These are phyloP conservation scores for Lecanosticta acicola DNA, from an alignment of 2,329 filamentous ascomycete species.

Conservation along the genomic window DNA sequence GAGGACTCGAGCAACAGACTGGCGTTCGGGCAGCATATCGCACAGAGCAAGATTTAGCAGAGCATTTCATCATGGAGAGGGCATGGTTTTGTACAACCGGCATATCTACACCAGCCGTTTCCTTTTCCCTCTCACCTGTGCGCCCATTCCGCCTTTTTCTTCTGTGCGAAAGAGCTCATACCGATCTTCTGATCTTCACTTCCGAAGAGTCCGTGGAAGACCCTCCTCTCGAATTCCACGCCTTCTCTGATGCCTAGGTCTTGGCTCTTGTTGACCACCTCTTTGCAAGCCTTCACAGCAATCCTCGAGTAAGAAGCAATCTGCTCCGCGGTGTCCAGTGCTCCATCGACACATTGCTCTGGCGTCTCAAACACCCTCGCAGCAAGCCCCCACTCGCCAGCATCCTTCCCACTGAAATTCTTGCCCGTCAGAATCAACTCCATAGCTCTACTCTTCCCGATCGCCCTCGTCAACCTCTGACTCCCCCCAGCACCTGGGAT, in stretches of 20 bases:
- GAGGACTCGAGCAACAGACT: background rate
- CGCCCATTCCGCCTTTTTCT: constrained; percentile 87
- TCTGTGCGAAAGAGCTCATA: constrained; percentile 91
- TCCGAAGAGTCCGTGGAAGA: constrained; percentile 91
- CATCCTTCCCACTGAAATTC: constrained; percentile 76
- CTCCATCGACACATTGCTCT: constrained; percentile 74
- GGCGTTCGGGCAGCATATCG: background rate
- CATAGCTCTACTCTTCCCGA: constrained; percentile 73
- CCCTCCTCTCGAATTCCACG: constrained; percentile 85
- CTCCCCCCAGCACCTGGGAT: constrained; percentile 89
- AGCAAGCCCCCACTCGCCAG: constrained; percentile 84
- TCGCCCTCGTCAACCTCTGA: constrained; percentile 73
- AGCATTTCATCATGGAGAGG: background rate
- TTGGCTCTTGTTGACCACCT: constrained; percentile 99
- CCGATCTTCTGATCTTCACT: constrained; percentile 93
- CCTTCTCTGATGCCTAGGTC: constrained; percentile 82
- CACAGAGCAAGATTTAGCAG: background rate
- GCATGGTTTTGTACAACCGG: constrained; percentile 1
- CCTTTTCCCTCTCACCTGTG: constrained; percentile 47
- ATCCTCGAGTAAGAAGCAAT: constrained; percentile 84
- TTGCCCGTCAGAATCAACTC: constrained; percentile 83
- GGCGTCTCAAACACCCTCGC: constrained; percentile 73
- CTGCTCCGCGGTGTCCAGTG: constrained; percentile 76
- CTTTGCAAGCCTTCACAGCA: constrained; percentile 85
- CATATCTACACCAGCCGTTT: background rate